Evolutionary conservation across 352 stramenopile species (phyloP).

Genomic region (Aphanomyces stellatus): DNA sequence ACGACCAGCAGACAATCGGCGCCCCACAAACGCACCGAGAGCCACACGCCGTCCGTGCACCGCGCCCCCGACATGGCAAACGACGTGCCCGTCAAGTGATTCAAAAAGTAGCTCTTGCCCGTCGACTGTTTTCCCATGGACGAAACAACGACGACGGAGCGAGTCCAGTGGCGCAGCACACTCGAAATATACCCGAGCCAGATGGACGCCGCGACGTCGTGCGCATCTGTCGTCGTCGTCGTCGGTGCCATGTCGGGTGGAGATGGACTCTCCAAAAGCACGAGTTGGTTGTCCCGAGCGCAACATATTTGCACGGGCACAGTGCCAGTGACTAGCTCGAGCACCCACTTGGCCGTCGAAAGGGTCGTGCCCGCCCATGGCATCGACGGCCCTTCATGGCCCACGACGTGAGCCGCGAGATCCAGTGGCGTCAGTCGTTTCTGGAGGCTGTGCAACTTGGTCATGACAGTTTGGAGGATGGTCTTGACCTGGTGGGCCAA

Average conservation of each 20-base stretch:
- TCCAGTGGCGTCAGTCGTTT: conserved; percentile 41
- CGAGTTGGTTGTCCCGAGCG: conserved; percentile 47
- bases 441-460: conserved; percentile 41
- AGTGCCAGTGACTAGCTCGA: conserved; percentile 46
- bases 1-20: conserved; percentile 55
- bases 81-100: conserved; percentile 61
- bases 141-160: conserved; percentile 26
- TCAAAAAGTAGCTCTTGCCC: conserved; percentile 72
- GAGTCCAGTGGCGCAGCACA: conserved; percentile 4
- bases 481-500: background rate
- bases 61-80: conserved; percentile 30
- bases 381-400: background rate
- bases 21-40: conserved; percentile 4
- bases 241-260: conserved; percentile 20
- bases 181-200: conserved; percentile 19
- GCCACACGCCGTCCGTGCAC: conserved; percentile 19
- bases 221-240: background rate
- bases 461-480: conserved; percentile 38
- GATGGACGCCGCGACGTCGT: conserved; percentile 14
- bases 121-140: conserved; percentile 59
- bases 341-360: conserved; percentile 8
- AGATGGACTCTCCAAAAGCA: conserved; percentile 26
- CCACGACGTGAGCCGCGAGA: conserved; percentile 5
- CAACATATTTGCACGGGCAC: conserved; percentile 67
- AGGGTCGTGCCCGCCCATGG: conserved; percentile 21